Conservation (phyloP, 208 protist species). For the Eutreptiella sp. region DNA sequence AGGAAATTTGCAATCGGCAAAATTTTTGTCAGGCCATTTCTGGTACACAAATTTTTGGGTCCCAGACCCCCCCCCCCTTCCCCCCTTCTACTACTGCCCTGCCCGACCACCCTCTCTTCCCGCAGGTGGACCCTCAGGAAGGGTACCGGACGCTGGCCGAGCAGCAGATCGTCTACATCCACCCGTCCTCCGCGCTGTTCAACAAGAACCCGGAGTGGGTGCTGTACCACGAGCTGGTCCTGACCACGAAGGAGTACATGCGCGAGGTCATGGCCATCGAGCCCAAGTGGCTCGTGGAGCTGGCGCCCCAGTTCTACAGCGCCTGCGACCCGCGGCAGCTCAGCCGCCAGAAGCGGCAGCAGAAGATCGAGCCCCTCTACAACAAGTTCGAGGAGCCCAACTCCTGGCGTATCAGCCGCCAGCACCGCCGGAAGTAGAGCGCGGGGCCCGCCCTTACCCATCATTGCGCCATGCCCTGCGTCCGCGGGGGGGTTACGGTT, state of each 20-base stretch:
- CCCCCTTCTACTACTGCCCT: background rate
- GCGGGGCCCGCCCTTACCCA: no score
- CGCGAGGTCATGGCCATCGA: conserved; percentile 61
- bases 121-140: conserved; percentile 58
- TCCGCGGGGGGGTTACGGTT: no score
- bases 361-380: conserved; percentile 56
- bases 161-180: conserved; percentile 37
- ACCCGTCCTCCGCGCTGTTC: conserved; percentile 35
- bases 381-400: conserved; percentile 49
- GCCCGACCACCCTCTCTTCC: no score
- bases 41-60: no score
- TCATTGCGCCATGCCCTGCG: no score
- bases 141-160: conserved; percentile 73
- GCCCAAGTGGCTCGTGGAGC: conserved; percentile 60
- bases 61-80: no score
- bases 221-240: conserved; percentile 71
- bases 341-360: conserved; percentile 44
- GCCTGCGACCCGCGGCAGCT: conserved; percentile 38
- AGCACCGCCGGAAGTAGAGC: no score
- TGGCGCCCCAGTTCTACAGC: conserved; percentile 53
- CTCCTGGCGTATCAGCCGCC: conserved; percentile 18
- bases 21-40: no score
- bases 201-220: conserved; percentile 51
- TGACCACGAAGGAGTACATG: conserved; percentile 84
- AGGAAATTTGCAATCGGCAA: no score